Percentiles rank a stretch among this genome's conserved stretches.
Evolutionary conservation across 1,139 yeast genomes (phyloP).

Genomic region (Geotrichum aggregatum): DNA sequence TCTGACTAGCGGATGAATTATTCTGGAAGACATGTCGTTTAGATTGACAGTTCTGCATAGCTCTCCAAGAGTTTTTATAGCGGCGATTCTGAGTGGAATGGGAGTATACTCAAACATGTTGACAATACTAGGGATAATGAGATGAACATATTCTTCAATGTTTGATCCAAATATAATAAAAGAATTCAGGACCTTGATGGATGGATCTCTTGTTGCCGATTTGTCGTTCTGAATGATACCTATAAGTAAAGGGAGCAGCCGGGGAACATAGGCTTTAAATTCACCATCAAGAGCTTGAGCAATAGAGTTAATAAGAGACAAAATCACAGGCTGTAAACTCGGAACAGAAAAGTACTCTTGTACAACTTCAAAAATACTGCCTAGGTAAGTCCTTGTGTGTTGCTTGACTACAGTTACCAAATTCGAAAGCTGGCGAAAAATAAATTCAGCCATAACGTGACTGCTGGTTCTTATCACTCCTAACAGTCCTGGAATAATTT

Average conservation of each 20-base stretch:
- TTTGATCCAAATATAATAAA: conserved; percentile 86
- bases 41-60: conserved; percentile 68
- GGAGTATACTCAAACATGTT: conserved; percentile 60
- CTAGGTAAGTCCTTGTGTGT: conserved; percentile 79
- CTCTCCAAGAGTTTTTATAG: conserved; percentile 82
- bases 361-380: conserved; percentile 68
- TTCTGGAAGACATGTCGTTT: conserved; percentile 85
- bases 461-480: conserved; percentile 83
- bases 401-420: conserved; percentile 80
- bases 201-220: conserved; percentile 55
- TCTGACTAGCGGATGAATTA: conserved; percentile 79
- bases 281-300: conserved; percentile 89
- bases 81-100: conserved; percentile 57
- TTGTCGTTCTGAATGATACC: conserved; percentile 77
- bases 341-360: conserved; percentile 68
- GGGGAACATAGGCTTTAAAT: conserved; percentile 77
- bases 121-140: conserved; percentile 80
- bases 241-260: conserved; percentile 68
- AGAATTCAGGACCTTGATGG: conserved; percentile 77
- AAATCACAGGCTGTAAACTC: conserved; percentile 71
- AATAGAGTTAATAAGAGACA: conserved; percentile 75
- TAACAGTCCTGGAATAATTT: conserved; percentile 85
- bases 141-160: conserved; percentile 82
- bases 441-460: conserved; percentile 75
- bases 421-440: conserved; percentile 82